Evolutionary conservation across 495 filamentous ascomycete genomes (phyloP), one percentile per base, ranked within the genome.

Genomic region (Clavariopsis aquatica): DNA sequence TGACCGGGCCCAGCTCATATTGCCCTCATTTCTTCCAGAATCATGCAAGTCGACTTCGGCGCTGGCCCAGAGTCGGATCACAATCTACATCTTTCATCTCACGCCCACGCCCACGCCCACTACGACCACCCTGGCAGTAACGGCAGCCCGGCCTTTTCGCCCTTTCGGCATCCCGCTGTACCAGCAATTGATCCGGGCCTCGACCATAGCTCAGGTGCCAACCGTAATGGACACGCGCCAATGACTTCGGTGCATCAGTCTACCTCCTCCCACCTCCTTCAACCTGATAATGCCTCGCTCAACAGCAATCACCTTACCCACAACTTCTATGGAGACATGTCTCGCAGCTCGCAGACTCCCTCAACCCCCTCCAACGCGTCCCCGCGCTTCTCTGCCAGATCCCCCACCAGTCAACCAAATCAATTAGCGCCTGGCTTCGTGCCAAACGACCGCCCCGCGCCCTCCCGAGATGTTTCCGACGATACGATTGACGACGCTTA

Each of bases 401-500:
- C 64, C 19, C 67, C 70, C 15, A 47, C 66, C 26, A 66, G 57
- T 61, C 70, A 66, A 53, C 52, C 58, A 24, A 64, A 68, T 41
- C 64, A 68, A 52, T 55, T 60, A 38, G 28, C 52, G 5, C 41
- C 68, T 17, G 9, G 34, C 27, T 76, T 61, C 29, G 62, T 62
- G 24, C 73, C 72, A 0, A 56, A 24, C 45, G 74, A 81, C 58
- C 75, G 79, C 41, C 51, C 74, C 27, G 76, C 96, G 36, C 94
- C 94, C 22, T 81, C 88, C 22, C 83, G 81, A 31, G 82, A 86
- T 49, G 85, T 96, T 12, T 88, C 84, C 4, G 84, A 87, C 68
- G 83, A 84, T 10, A 88, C 85, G 3, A 86, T 98, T 62, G 92
- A 95, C 65, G 88, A 95, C 73, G 87, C 92, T 27, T 98, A 93